Evolutionary conservation across 768 basidiomycete genomes (phyloP).

Genomic region (Tricholoma terreum): DNA sequence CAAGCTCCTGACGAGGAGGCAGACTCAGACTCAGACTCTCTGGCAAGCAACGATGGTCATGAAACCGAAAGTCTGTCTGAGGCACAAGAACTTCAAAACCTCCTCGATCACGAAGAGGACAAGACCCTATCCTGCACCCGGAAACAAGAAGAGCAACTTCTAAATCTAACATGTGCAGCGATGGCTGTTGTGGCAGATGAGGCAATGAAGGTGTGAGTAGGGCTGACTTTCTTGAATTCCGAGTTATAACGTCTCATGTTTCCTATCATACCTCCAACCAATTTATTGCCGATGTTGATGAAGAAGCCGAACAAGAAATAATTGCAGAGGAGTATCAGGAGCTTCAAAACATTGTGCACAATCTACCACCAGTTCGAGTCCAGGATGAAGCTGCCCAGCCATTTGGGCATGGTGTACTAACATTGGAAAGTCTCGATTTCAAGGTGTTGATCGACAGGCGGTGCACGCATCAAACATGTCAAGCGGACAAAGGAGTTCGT

Average conservation of each 20-base stretch:
- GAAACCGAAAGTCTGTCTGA: neutral
- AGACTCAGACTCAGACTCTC: neutral
- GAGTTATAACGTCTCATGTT: no score
- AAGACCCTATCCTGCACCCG: neutral
- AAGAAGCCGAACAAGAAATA: neutral
- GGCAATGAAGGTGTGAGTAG: slow-evolving; percentile 2
- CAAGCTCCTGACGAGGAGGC: neutral
- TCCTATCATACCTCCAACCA: neutral
- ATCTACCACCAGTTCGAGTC: neutral
- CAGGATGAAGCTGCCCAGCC: neutral
- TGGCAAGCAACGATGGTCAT: neutral
- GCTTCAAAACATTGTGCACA: neutral
- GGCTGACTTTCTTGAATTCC: no score
- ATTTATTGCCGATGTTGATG: neutral
- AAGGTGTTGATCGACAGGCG: neutral
- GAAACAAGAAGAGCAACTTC: neutral
- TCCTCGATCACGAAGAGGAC: neutral
- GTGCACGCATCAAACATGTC: neutral
- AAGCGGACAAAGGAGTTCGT: slow-evolving; percentile 3
- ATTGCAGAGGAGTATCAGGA: neutral
- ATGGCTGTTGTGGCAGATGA: slow-evolving; percentile 6
- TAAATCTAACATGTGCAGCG: slow-evolving; percentile 1
- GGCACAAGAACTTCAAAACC: neutral
- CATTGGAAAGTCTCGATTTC: neutral
- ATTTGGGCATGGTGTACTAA: neutral